Base-by-base conservation (phyloP, 2,329 filamentous ascomycete genomes). In the Aspergillus neotritici region DNA sequence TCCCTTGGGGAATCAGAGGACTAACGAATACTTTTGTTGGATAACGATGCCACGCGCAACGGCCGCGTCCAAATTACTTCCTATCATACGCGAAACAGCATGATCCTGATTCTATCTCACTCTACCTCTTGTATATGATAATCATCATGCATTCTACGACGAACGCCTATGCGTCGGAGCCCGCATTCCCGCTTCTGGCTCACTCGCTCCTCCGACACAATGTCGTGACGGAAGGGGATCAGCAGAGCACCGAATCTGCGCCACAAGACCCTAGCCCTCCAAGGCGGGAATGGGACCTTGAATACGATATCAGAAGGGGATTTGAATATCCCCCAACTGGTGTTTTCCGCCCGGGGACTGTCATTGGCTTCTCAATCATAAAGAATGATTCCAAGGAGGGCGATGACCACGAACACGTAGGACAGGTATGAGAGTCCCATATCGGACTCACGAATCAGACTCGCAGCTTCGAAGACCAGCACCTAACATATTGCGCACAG, bases 331-430 rank as follows among this genome's bases (percentile, higher is more conserved):
- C 36, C 4, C 35, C 41, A 2, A 13, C 45, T 3, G 36, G 37
- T 1, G 21, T 64, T 1, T 63, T 67, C 31, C 57, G 54, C 11
- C 51, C 41, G 10, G 64, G 64, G 0, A 48, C 41, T n/a, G 49
- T 64, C 9, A 55, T 64, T 15, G 63, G 63, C 1, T 57, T 67
- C 39, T 67, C 64, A 5, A 53, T 51, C 25, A 42, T 64, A 16
- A 54, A 51, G 38, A 43, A 43, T 28, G 51, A 45, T 47, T 48
- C 40, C 30, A 52, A 48, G 7, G 52, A 58, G 14, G 52, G 44
- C 12, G 52, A 64, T 21, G 56, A 51, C 7, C 41, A 48, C 43
- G 55, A 63, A 34, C 54, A 54, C 16, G 48, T 66, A 34, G 61
- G 57, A 31, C 54, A 63, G 55, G 64, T 66, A 53, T 31, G 48